A percentile compares a stretch with the other conserved stretches of the same genome.
Evolutionary conservation across 768 basidiomycete species (phyloP).

Genomic region (Trametes elegans): DNA sequence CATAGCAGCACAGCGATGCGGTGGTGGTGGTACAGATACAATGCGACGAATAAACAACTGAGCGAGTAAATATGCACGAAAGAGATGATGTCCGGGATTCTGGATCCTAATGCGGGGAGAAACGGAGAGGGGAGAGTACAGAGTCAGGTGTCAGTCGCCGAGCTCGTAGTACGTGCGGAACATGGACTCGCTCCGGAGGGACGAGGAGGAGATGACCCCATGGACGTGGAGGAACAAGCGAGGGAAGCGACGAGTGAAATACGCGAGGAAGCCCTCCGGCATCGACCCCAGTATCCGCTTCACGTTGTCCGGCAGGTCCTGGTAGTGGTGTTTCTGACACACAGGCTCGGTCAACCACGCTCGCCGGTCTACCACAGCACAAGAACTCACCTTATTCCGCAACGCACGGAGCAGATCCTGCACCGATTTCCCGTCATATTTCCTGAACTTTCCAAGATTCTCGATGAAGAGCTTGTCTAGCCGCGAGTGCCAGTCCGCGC

Average conservation of each 20-base stretch:
- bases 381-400: slow-evolving; percentile 89
- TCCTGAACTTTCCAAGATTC: slow-evolving; percentile 94
- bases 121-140: background rate
- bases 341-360: too few species aligned
- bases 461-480: slow-evolving; percentile 91
- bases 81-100: slow-evolving; percentile 3
- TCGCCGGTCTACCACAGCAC: too few species aligned
- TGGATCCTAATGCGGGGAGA: background rate
- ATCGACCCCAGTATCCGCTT: slow-evolving; percentile 86
- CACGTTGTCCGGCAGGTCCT: slow-evolving; percentile 91
- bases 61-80: background rate
- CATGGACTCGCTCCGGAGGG: slow-evolving; percentile 82
- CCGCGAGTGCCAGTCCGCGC: slow-evolving; percentile 84
- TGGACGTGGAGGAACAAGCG: slow-evolving; percentile 90
- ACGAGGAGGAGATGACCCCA: slow-evolving; percentile 67
- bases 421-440: slow-evolving; percentile 89
- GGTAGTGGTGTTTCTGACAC: slow-evolving; percentile 99
- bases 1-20: slow-evolving; percentile 13
- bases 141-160: slow-evolving; percentile 36
- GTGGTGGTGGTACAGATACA: slow-evolving; percentile 13
- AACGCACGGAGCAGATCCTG: slow-evolving; percentile 91
- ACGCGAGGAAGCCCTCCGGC: slow-evolving; percentile 88
- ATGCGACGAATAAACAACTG: slow-evolving; percentile 4
- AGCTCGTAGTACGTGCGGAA: slow-evolving; percentile 89
- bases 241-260: slow-evolving; percentile 95